Conservation (phyloP, 257 asterid genomes). For the Solanum ahanhuiri region DNA sequence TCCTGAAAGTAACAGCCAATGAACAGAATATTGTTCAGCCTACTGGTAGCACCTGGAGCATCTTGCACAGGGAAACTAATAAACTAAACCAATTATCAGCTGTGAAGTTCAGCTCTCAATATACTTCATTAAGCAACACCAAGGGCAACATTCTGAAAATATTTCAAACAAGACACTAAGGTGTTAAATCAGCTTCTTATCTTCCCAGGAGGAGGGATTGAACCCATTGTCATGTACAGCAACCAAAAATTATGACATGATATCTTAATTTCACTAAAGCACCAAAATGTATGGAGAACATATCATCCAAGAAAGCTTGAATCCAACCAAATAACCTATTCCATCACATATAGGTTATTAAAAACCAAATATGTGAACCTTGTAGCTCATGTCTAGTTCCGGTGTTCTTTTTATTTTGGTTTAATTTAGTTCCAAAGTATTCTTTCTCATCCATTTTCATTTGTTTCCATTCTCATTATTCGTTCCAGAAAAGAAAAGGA, state of each 20-base stretch:
- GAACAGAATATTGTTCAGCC: constrained; percentile 1
- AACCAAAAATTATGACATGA: not conserved
- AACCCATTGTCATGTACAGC: not conserved
- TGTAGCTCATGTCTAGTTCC: not conserved
- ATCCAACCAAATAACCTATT: not conserved
- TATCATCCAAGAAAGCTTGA: not conserved
- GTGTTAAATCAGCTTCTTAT: not conserved
- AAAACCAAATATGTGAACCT: not conserved
- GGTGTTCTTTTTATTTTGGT: not conserved
- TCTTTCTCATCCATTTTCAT: not conserved
- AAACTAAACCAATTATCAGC: not conserved
- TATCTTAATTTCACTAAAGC: not conserved
- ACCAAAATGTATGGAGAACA: not conserved
- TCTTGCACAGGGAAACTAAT: not conserved
- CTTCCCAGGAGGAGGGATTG: not conserved
- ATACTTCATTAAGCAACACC: not conserved
- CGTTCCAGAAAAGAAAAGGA: not conserved
- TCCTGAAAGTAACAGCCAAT: constrained; percentile 26
- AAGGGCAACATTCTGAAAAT: not conserved
- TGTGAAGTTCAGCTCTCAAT: not conserved
- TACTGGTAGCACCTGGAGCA: not conserved
- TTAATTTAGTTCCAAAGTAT: not conserved
- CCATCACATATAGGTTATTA: not conserved
- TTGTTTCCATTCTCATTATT: not conserved
- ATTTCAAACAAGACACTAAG: not conserved